A percentile compares a stretch with the other conserved stretches of the same genome.
These are phyloP conservation scores for Sporisorium exsertum DNA, from an alignment of 1,284 basidiomycete genomes.

Conservation along the genomic window DNA sequence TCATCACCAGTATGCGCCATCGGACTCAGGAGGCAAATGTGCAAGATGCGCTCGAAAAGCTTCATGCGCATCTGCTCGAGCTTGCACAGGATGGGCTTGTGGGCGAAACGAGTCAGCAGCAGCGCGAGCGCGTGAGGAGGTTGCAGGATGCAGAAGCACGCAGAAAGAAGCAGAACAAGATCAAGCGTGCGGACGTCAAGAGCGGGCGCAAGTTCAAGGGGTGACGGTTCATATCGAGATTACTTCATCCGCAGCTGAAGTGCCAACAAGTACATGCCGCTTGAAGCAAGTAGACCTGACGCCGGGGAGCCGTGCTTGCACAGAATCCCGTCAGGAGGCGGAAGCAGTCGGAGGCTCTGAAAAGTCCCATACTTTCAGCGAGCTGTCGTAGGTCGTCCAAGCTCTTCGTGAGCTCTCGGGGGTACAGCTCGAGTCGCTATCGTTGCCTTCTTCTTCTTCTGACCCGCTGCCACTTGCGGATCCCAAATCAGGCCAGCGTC, in stretches of 20 bases:
- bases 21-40: conserved; percentile 48
- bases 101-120: conserved; percentile 45
- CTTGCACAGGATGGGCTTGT: conserved; percentile 34
- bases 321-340: background rate
- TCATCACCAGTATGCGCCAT: conserved; percentile 40
- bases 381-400: conserved; percentile 37
- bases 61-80: conserved; percentile 45
- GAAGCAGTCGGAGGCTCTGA: conserved; percentile 8
- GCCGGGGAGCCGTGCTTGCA: background rate
- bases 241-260: background rate
- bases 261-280: too few relatives aligned
- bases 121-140: conserved; percentile 24
- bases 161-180: conserved; percentile 48
- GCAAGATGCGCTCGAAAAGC: conserved; percentile 45
- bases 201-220: conserved; percentile 49
- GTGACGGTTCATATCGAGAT: background rate
- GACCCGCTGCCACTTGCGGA: conserved; percentile 8
- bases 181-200: conserved; percentile 49
- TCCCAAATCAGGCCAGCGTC: conserved; percentile 26
- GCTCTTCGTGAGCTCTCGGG: conserved; percentile 5
- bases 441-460: conserved; percentile 6
- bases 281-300: too few relatives aligned
- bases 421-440: background rate
- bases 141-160: conserved; percentile 44
- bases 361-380: conserved; percentile 40